A percentile compares a stretch with the other conserved stretches of the same genome.
Conservation (phyloP, 495 filamentous ascomycete genomes). For the Bryoglossum gracile region DNA sequence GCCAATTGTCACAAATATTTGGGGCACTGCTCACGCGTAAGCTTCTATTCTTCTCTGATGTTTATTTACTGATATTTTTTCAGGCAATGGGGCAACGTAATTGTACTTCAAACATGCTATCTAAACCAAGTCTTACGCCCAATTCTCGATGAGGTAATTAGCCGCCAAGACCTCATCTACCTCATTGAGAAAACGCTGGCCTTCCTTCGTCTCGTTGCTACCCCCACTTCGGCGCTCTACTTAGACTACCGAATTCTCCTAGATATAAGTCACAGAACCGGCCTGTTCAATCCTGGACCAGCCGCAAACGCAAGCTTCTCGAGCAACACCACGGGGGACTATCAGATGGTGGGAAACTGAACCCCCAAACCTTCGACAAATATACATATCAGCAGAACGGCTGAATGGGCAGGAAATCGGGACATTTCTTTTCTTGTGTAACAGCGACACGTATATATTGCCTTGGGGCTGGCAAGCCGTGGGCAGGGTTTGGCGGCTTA, state of each 20-base stretch:
- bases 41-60: conserved; percentile 29
- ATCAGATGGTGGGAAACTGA: conserved; percentile 10
- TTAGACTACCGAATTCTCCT: conserved; percentile 62
- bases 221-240: conserved; percentile 59
- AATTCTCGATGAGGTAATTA: conserved; percentile 50
- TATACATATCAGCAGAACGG: neutral
- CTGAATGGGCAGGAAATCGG: neutral
- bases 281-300: conserved; percentile 23
- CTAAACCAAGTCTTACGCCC: conserved; percentile 50
- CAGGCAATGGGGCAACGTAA: conserved; percentile 95
- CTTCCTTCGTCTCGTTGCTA: conserved; percentile 54
- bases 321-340: conserved; percentile 25
- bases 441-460: conserved; percentile 20
- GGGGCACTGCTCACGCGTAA: conserved; percentile 96
- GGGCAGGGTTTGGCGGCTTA: conserved; percentile 7
- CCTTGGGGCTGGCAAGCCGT: conserved; percentile 12
- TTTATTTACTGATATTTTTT: conserved; percentile 7
- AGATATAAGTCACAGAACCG: conserved; percentile 32
- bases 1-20: conserved; percentile 85
- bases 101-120: conserved; percentile 77
- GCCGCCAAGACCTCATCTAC: conserved; percentile 38
- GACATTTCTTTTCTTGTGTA: conserved; percentile 11
- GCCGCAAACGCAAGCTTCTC: conserved; percentile 38
- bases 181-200: conserved; percentile 59
- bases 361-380: neutral